Evolutionary conservation across 2,329 filamentous ascomycete genomes (phyloP), one percentile per base, ranked within the genome.

Genomic region (Stenocarpella maydis): DNA sequence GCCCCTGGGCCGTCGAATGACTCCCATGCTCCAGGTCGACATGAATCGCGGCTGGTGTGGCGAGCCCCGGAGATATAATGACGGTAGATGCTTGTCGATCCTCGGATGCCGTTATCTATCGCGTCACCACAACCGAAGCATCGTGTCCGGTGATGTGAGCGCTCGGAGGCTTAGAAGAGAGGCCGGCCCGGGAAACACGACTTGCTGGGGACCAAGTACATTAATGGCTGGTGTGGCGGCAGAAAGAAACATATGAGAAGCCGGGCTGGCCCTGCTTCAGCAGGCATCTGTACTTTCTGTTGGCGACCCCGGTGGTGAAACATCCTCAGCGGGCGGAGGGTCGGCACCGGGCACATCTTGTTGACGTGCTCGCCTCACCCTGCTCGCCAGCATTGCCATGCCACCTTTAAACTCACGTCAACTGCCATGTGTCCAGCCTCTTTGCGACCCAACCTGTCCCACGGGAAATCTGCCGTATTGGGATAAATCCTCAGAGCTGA

Each of bases 131-230:
- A 61, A 47, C 47, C 41, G 58, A 61, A 61, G 58, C 58, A 61
- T 61, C 58, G 58, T 61, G 58, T 61, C 58, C 58, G 58, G 58
- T 61, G 58, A 61, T 61, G 58, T 41, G 41, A 34, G 58, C 58
- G 43, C 58, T 61, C 58, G 58, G 58, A 21, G 43, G 58, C 58
- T 47, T 61, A 21, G 41, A n/a, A 28, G 58, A 47, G 58, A 47
- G 34, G 41, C 58, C 41, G 58, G 41, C 41, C 58, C 19, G 41
- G n/a, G 41, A 24, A 47, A 47, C 26, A 10, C 41, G 24, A 3
- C 12, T 34, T 61, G 58, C 58, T 61, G 58, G 58, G 58, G 58
- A 61, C 1, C 10, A 19, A 34, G 39, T 34, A 61, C 58, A 61
- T 61, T 61, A 61, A 61, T 41, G 55, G n/a, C 24, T 47, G 15